Evolutionary conservation across 2,329 filamentous ascomycete genomes (phyloP).

Genomic region (Malbranchea cinnamomea): DNA sequence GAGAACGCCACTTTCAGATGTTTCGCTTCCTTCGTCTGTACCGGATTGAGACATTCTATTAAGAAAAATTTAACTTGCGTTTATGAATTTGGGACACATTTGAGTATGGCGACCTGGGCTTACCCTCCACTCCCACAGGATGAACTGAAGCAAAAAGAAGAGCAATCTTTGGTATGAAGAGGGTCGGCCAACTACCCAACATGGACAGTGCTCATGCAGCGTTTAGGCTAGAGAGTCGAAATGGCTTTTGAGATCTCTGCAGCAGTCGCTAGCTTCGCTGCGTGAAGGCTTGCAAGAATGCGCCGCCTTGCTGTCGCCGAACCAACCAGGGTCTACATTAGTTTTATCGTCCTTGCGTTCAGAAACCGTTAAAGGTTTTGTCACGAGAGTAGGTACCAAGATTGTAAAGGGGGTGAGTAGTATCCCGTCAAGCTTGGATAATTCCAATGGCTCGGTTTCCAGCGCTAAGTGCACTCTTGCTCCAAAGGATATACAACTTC

Average conservation of each 20-base stretch:
- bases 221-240: slow-evolving; percentile 41
- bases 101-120: slow-evolving; percentile 43
- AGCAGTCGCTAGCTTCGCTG: slow-evolving; percentile 45
- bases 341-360: slow-evolving; percentile 76
- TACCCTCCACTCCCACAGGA: slow-evolving; percentile 42
- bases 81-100: too few species aligned
- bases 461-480: slow-evolving; percentile 1
- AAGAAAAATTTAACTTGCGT: too few species aligned
- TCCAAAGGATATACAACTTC: slow-evolving; percentile 56
- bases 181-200: background rate
- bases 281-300: slow-evolving; percentile 73
- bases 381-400: slow-evolving; percentile 79
- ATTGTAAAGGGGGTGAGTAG: slow-evolving; percentile 72
- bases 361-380: slow-evolving; percentile 80
- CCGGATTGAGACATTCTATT: too few species aligned
- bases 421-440: background rate
- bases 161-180: slow-evolving; percentile 33
- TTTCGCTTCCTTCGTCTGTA: too few species aligned
- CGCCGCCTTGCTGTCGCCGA: slow-evolving; percentile 68
- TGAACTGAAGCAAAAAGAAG: slow-evolving; percentile 37
- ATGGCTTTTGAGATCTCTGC: slow-evolving; percentile 48
- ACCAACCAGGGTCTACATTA: slow-evolving; percentile 74
- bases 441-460: too few species aligned
- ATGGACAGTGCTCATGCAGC: background rate
- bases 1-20: too few species aligned